These are phyloP conservation scores for Phytophthora meadii DNA, from an alignment of 352 stramenopile species.

Conservation along the genomic window DNA sequence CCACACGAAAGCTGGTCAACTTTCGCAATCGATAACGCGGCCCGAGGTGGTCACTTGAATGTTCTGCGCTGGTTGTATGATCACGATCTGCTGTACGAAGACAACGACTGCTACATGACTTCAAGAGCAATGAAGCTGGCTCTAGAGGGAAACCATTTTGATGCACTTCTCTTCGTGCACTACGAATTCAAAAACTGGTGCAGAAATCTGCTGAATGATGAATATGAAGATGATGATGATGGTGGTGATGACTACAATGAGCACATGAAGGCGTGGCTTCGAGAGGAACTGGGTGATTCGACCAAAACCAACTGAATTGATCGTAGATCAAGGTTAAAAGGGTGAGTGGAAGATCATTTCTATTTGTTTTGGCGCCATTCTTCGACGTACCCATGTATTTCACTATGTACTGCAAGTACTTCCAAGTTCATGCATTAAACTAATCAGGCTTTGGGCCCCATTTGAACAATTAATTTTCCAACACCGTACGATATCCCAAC, in stretches of 20 bases:
- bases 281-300: neutral
- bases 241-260: neutral
- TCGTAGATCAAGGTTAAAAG: too few species aligned
- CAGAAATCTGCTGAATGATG: neutral
- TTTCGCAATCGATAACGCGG: neutral
- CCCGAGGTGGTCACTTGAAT: constrained; percentile 1
- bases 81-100: neutral
- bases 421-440: too few species aligned
- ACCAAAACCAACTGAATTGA: too few species aligned
- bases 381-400: too few species aligned
- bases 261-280: neutral
- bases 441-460: too few species aligned
- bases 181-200: neutral
- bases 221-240: too few species aligned
- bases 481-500: too few species aligned
- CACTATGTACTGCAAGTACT: too few species aligned
- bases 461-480: too few species aligned
- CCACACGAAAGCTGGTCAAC: constrained; percentile 11
- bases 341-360: too few species aligned
- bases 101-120: neutral
- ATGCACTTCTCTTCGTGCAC: constrained; percentile 4
- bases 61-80: neutral
- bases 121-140: neutral
- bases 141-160: constrained; percentile 7
- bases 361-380: too few species aligned